These are phyloP conservation scores for Hsuehochloa calcarea DNA, from an alignment of 176 grass and related monocot genomes.

Conservation along the genomic window DNA sequence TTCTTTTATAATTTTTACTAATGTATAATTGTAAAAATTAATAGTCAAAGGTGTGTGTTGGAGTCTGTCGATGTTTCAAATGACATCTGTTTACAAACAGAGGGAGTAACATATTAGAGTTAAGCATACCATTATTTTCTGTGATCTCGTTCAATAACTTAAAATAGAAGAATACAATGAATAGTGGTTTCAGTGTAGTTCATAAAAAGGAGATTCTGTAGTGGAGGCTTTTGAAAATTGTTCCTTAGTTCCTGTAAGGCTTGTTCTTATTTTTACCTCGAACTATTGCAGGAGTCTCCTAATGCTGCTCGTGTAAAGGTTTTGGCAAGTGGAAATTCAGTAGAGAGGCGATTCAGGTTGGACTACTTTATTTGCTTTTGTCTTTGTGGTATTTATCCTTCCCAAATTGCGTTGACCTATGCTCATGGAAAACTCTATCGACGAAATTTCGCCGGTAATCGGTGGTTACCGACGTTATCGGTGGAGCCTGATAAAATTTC, in stretches of 20 bases:
- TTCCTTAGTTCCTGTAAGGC: constrained; percentile 1
- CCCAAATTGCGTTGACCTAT: background rate
- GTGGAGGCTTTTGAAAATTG: constrained; percentile 15
- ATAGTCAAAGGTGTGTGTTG: background rate
- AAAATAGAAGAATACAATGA: background rate
- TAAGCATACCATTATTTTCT: background rate
- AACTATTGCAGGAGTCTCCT: constrained; percentile 71
- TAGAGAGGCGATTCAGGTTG: constrained; percentile 95
- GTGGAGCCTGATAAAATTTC: too few species aligned
- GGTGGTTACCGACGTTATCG: too few species aligned
- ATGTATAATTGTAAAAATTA: background rate
- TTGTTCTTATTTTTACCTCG: constrained; percentile 25
- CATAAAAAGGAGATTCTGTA: background rate
- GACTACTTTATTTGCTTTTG: background rate
- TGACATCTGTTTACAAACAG: background rate
- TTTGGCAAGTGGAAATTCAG: constrained; percentile 90
- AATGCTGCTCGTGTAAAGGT: constrained; percentile 97
- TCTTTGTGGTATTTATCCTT: background rate
- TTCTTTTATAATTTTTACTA: background rate
- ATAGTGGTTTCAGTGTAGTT: background rate
- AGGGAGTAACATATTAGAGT: background rate
- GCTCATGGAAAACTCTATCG: too few species aligned
- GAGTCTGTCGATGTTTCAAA: background rate
- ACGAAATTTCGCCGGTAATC: too few species aligned
- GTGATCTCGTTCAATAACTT: background rate